These are phyloP conservation scores for Neurospora sp. DNA, from an alignment of 495 filamentous ascomycete species.

Conservation along the genomic window DNA sequence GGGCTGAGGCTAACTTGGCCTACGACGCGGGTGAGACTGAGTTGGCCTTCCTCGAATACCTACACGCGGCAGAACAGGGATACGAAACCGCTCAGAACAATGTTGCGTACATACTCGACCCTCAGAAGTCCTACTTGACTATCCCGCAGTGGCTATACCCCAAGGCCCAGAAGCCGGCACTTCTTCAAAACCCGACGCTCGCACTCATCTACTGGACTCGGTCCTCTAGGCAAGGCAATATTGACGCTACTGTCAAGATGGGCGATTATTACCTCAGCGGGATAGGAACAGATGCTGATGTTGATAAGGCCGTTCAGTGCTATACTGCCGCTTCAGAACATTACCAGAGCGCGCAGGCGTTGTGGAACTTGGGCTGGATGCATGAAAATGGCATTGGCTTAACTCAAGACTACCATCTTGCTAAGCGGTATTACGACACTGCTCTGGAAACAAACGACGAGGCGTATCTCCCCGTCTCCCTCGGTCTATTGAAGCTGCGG, in stretches of 20 bases:
- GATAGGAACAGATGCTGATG: conserved; percentile 59
- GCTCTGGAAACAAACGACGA: conserved; percentile 85
- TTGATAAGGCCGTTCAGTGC: conserved; percentile 85
- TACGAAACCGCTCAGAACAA: conserved; percentile 92
- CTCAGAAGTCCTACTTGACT: conserved; percentile 49
- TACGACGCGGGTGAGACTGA: conserved; percentile 82
- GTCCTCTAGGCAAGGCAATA: conserved; percentile 85
- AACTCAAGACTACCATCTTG: conserved; percentile 92
- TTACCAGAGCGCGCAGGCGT: conserved; percentile 83
- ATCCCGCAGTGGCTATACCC: conserved; percentile 28
- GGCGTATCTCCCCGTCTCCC: conserved; percentile 86
- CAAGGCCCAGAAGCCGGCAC: conserved; percentile 28
- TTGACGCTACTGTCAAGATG: conserved; percentile 95
- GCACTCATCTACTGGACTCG: conserved; percentile 95
- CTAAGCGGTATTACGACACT: conserved; percentile 91
- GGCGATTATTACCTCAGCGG: conserved; percentile 90
- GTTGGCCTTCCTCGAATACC: conserved; percentile 68
- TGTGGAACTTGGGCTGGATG: conserved; percentile 99
- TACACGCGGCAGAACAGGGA: conserved; percentile 93
- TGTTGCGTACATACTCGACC: conserved; percentile 84
- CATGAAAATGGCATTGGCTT: conserved; percentile 94
- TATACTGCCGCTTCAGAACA: conserved; percentile 87
- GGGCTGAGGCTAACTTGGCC: conserved; percentile 75
- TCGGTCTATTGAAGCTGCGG: conserved; percentile 79
- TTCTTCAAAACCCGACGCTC: conserved; percentile 61